Evolutionary conservation across 106 monocot genomes (phyloP).

Genomic region (Xerophyta viscosa): DNA sequence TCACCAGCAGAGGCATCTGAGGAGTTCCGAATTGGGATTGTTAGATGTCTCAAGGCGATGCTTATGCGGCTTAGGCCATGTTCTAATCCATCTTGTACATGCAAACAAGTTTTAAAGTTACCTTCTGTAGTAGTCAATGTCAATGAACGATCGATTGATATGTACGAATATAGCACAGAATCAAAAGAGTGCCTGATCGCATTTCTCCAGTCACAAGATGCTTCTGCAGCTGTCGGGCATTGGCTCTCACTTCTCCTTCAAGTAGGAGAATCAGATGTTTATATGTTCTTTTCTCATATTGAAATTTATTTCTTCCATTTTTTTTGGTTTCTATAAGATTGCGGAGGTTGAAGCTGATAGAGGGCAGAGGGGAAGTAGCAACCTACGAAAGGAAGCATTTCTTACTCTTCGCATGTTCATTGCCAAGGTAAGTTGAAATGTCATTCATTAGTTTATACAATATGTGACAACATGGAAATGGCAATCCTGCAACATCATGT

Average conservation of each 20-base stretch:
- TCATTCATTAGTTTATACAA: not conserved
- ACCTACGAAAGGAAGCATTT: slow-evolving; percentile 68
- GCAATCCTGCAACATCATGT: too few species aligned
- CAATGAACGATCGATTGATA: slow-evolving; percentile 4
- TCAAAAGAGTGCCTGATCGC: slow-evolving; percentile 69
- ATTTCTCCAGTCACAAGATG: slow-evolving; percentile 80
- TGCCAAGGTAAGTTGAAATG: slow-evolving; percentile 44
- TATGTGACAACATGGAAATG: too few species aligned
- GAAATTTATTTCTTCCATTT: not conserved
- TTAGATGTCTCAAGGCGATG: slow-evolving; percentile 69
- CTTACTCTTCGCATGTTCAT: slow-evolving; percentile 77
- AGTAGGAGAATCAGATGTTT: slow-evolving; percentile 46
- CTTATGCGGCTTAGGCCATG: slow-evolving; percentile 62
- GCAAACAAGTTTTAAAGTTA: slow-evolving; percentile 28
- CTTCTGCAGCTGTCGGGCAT: slow-evolving; percentile 92
- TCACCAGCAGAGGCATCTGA: slow-evolving; percentile 70
- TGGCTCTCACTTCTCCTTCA: slow-evolving; percentile 96
- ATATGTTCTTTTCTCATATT: too few species aligned
- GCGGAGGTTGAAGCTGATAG: slow-evolving; percentile 76
- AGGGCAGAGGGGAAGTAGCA: slow-evolving; percentile 79
- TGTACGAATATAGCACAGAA: slow-evolving; percentile 9
- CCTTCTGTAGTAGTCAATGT: not conserved
- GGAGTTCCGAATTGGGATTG: slow-evolving; percentile 72
- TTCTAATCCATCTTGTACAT: slow-evolving; percentile 38
- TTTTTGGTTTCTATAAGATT: slow-evolving; percentile 24